Evolutionary conservation across 345 rosid species (phyloP), one percentile per base, ranked within the genome.

Genomic region (Rhizophora mangle): DNA sequence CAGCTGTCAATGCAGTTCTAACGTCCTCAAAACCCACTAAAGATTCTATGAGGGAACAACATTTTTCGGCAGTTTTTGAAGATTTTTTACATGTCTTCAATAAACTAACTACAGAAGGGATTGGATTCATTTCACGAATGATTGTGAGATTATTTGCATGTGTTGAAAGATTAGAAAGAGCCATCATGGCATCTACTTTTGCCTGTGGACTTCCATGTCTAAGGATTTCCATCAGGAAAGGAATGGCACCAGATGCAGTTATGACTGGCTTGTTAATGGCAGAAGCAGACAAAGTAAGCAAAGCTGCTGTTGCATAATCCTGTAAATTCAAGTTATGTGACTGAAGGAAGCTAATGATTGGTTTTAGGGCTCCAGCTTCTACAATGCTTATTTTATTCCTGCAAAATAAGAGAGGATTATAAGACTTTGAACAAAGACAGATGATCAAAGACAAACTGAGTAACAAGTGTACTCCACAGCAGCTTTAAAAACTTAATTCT

Each of bases 161-260:
- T 0, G 98, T 90, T 29, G 99, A 92, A 74, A 95, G 98, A 78
- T 95, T 95, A 70, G 94, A 90, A 67, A 95, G 92, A 47, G 89
- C 87, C 90, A 79, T 84, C 11, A 85, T 76, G 4, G 95, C 79
- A 76, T 89, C 95, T 22, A 60, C 81, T 79, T 78, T 88, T 53
- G 97, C 97, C 84, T 92, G 99, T 73, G 85, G 75, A 75, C 83
- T 87, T 65, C 98, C 99, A 18, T 77, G 64, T 77, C 79, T 76
- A 20, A 95, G 82, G 69, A 90, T 86, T 76, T 85, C 81, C 31
- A 80, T 96, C 52, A 95, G 85, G 53, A 88, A 74, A 74, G 99
- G 99, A 79, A 92, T 87, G 68, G 91, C 98, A 18, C 88, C 92
- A 15, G 88, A 78, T 65, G 82, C 82, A 66, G 96, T 82, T 24